Conservation (phyloP, 495 filamentous ascomycete genomes). For the Paragyromitra xinjiangensis region DNA sequence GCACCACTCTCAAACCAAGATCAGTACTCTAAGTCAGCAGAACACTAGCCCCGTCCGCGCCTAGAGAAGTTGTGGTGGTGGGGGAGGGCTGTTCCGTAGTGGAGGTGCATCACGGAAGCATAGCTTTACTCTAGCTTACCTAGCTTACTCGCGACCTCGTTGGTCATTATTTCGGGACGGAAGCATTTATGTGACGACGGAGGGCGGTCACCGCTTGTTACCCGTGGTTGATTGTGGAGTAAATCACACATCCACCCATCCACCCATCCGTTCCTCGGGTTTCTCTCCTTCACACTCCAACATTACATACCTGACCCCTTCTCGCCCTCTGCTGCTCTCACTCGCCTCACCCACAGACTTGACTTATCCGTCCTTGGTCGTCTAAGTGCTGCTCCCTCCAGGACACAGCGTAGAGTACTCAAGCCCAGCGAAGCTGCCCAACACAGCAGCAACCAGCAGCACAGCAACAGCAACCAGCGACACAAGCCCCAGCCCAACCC, state of each 20-base stretch:
- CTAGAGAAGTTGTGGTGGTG: conserved; percentile 25
- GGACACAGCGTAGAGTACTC: conserved; percentile 43
- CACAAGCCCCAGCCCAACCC: conserved; percentile 54
- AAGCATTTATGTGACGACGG: conserved; percentile 49
- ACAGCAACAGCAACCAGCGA: conserved; percentile 15
- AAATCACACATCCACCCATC: conserved; percentile 32
- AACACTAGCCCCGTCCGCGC: conserved; percentile 37
- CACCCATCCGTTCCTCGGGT: conserved; percentile 34
- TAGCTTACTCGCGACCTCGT: conserved; percentile 46
- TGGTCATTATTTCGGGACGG: conserved; percentile 51
- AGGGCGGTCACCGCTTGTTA: conserved; percentile 40
- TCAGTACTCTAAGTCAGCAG: conserved; percentile 47
- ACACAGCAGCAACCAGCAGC: conserved; percentile 46
- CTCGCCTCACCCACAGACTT: conserved; percentile 50
- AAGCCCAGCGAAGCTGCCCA: conserved; percentile 48
- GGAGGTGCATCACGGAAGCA: conserved; percentile 25
- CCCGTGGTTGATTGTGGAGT: conserved; percentile 49
- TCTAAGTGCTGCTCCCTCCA: conserved; percentile 41
- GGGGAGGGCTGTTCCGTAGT: neutral
- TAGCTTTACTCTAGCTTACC: conserved; percentile 45
- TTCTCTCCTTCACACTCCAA: conserved; percentile 37
- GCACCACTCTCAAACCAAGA: conserved; percentile 15
- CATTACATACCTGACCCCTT: conserved; percentile 43
- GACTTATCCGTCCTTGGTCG: conserved; percentile 49
- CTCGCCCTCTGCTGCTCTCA: conserved; percentile 37